Conservation (phyloP, 2,329 filamentous ascomycete genomes). For the Zalaria obscura region DNA sequence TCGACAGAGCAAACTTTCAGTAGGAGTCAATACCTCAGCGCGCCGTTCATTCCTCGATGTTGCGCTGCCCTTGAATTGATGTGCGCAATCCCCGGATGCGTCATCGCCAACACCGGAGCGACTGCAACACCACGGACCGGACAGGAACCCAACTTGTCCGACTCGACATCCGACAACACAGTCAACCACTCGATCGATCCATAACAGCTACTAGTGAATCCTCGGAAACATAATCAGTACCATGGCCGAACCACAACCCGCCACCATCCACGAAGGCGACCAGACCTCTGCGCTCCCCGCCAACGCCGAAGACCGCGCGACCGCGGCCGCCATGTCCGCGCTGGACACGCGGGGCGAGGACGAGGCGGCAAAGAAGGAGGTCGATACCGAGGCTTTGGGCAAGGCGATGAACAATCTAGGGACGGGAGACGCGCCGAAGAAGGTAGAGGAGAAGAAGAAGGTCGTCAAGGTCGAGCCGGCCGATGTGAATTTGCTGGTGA, state of each 20-base stretch:
- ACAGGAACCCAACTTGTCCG: too few relatives aligned
- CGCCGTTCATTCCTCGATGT: too few relatives aligned
- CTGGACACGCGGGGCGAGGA: slow-evolving; percentile 43
- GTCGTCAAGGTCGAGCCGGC: slow-evolving; percentile 57
- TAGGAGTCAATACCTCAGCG: too few relatives aligned
- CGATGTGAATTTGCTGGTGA: slow-evolving; percentile 55
- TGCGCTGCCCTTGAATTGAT: too few relatives aligned
- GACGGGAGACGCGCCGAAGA: slow-evolving; percentile 26
- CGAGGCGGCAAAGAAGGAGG: slow-evolving; percentile 36
- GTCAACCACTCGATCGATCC: neutral
- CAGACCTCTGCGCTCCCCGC: slow-evolving; percentile 37
- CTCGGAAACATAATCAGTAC: neutral
- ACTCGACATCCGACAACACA: neutral
- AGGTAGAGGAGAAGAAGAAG: slow-evolving; percentile 19
- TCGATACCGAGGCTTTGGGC: slow-evolving; percentile 55
- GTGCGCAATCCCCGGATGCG: too few relatives aligned
- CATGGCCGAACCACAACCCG: slow-evolving; percentile 52
- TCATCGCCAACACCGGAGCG: too few relatives aligned
- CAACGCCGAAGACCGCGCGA: slow-evolving; percentile 66
- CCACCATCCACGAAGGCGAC: slow-evolving; percentile 44
- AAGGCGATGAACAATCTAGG: slow-evolving; percentile 55
- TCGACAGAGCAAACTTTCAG: too few relatives aligned
- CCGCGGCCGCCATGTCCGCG: slow-evolving; percentile 56
- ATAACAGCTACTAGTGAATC: too few relatives aligned
- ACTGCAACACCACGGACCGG: too few relatives aligned